These are phyloP conservation scores for Microbotryomycetes sp. DNA, from an alignment of 1,284 basidiomycete species.

Conservation along the genomic window DNA sequence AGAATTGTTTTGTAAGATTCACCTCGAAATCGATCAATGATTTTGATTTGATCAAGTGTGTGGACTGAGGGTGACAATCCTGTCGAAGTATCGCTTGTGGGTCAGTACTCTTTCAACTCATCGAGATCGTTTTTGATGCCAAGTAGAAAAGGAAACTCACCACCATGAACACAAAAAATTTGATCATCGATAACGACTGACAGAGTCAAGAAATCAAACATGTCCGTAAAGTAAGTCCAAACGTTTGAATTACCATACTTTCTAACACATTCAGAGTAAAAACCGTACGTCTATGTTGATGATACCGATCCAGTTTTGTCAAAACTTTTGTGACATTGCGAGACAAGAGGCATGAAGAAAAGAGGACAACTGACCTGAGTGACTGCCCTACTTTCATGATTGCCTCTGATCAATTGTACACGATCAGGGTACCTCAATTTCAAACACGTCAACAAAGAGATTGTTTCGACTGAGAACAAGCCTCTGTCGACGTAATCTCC, in stretches of 20 bases:
- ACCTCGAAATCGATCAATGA: slow-evolving; percentile 96
- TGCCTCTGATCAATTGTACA: slow-evolving; percentile 93
- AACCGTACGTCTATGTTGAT: slow-evolving; percentile 85
- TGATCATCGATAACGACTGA: slow-evolving; percentile 97
- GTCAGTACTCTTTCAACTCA: neutral
- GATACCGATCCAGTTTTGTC: too few relatives aligned
- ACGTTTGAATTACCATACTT: slow-evolving; percentile 94
- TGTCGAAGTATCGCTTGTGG: slow-evolving; percentile 39
- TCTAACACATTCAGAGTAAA: slow-evolving; percentile 95
- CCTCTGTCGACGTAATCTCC: slow-evolving; percentile 98
- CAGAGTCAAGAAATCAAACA: slow-evolving; percentile 98
- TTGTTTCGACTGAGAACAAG: slow-evolving; percentile 96
- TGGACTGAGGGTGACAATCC: slow-evolving; percentile 95
- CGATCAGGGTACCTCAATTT: slow-evolving; percentile 96
- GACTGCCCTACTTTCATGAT: slow-evolving; percentile 96
- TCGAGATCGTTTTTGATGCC: too few relatives aligned
- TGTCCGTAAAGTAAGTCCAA: slow-evolving; percentile 99
- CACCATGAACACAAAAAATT: slow-evolving; percentile 99
- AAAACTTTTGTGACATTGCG: too few relatives aligned
- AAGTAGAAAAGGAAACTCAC: slow-evolving; percentile 46
- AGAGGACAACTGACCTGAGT: slow-evolving; percentile 66
- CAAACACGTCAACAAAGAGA: slow-evolving; percentile 91
- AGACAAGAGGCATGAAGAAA: too few relatives aligned
- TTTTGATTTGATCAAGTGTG: slow-evolving; percentile 98
- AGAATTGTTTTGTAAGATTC: too few relatives aligned